Conservation (phyloP, 2,329 filamentous ascomycete species). For the Fusarium metavorans region DNA sequence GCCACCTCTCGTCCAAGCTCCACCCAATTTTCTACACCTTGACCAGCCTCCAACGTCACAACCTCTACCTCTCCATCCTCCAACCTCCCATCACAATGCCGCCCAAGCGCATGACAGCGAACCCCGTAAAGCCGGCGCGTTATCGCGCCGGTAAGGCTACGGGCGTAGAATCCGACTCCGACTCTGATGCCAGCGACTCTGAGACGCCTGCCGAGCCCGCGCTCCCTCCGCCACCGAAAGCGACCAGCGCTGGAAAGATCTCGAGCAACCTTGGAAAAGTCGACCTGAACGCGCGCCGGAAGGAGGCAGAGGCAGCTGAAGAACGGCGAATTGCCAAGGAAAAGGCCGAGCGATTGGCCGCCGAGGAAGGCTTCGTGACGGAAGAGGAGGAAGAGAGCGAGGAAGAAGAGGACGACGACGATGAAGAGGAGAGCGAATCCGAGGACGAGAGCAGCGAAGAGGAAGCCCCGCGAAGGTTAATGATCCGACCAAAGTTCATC, state of each 20-base stretch:
- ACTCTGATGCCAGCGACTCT: conserved; percentile 63
- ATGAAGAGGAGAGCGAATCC: conserved; percentile 55
- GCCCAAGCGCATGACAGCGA: conserved; percentile 92
- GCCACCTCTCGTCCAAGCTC: conserved; percentile 8
- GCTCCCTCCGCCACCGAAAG: conserved; percentile 68
- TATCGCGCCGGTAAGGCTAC: conserved; percentile 87
- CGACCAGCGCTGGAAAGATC: conserved; percentile 67
- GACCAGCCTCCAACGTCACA: conserved; percentile 38
- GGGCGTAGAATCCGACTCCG: conserved; percentile 66
- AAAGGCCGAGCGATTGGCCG: conserved; percentile 63
- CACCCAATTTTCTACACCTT: conserved; percentile 32
- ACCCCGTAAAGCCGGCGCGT: conserved; percentile 82
- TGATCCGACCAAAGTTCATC: conserved; percentile 74
- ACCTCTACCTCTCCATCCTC: conserved; percentile 11
- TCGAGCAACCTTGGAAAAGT: conserved; percentile 65
- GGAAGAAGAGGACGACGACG: conserved; percentile 48
- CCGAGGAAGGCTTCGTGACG: conserved; percentile 74
- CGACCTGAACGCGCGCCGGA: conserved; percentile 62
- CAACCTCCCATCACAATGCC: conserved; percentile 60
- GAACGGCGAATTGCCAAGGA: conserved; percentile 60
- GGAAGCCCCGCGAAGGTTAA: conserved; percentile 66
- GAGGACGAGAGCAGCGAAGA: conserved; percentile 67
- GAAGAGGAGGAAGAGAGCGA: conserved; percentile 61
- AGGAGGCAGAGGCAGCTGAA: conserved; percentile 61
- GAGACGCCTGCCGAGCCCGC: conserved; percentile 49